Conservation (phyloP, 768 basidiomycete species). For the Tylopilus sp. region DNA sequence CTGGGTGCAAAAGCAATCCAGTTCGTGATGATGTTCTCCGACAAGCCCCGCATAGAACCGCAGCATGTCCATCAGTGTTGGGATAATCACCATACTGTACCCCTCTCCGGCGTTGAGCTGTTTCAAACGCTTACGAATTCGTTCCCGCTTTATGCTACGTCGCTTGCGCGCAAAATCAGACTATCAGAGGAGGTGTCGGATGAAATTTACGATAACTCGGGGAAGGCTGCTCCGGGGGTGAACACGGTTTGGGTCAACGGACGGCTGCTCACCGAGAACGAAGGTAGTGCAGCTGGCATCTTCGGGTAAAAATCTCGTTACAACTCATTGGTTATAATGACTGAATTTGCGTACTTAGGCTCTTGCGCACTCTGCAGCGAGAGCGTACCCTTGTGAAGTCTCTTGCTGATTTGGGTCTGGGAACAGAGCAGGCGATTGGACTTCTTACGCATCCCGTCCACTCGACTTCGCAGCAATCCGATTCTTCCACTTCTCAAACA, state of each 20-base stretch:
- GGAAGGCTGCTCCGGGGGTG: conserved; percentile 47
- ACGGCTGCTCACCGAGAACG: conserved; percentile 50
- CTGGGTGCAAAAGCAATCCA: conserved; percentile 75
- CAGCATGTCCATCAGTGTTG: conserved; percentile 16
- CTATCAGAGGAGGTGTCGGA: conserved; percentile 46
- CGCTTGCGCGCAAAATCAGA: conserved; percentile 66
- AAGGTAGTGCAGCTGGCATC: conserved; percentile 51
- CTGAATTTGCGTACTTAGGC: conserved; percentile 32
- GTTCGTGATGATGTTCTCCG: conserved; percentile 60
- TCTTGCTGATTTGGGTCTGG: conserved; percentile 60
- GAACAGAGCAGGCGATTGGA: conserved; percentile 62
- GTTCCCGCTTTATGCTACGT: conserved; percentile 82
- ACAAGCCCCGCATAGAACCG: conserved; percentile 43
- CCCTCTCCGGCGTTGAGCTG: conserved; percentile 13
- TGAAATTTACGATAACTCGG: conserved; percentile 58
- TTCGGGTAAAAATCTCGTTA: conserved; percentile 47
- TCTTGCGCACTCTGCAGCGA: conserved; percentile 68
- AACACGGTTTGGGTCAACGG: conserved; percentile 85
- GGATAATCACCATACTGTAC: conserved; percentile 8
- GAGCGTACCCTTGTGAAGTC: conserved; percentile 63
- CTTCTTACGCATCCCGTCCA: conserved; percentile 66
- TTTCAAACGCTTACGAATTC: conserved; percentile 76
- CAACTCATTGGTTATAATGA: background rate
- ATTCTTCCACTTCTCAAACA: background rate
- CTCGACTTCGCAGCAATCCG: conserved; percentile 45